These are phyloP conservation scores for Ustanciosporium gigantosporum DNA, from an alignment of 1,284 basidiomycete species.

Conservation along the genomic window DNA sequence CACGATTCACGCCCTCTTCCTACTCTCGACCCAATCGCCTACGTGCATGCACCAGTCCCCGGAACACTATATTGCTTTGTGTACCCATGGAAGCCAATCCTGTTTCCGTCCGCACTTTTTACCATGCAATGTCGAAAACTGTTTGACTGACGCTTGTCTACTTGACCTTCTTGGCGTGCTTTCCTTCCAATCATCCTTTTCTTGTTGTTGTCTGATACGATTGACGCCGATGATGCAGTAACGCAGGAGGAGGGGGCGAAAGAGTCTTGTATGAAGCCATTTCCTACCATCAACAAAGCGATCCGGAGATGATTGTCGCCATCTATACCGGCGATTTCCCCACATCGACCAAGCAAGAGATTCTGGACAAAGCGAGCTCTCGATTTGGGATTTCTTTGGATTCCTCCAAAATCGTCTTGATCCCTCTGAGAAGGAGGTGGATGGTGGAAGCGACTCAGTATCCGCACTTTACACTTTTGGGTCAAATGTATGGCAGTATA, in stretches of 20 bases:
- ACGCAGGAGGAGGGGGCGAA: conserved; percentile 96
- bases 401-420: conserved; percentile 71
- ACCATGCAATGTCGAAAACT: too few species aligned
- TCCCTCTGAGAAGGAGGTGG: conserved; percentile 73
- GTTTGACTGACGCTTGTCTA: too few species aligned
- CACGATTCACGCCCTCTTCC: too few species aligned
- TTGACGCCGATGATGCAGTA: too few species aligned
- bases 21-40: too few species aligned
- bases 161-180: too few species aligned
- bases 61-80: too few species aligned
- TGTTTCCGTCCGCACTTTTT: too few species aligned
- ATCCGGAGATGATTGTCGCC: conserved; percentile 73
- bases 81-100: too few species aligned
- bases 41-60: too few species aligned
- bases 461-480: conserved; percentile 84
- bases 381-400: conserved; percentile 81
- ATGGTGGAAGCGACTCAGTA: conserved; percentile 82
- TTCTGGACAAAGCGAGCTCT: conserved; percentile 66
- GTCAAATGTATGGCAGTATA: conserved; percentile 86
- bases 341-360: conserved; percentile 71
- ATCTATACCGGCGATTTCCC: conserved; percentile 77
- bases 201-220: too few species aligned
- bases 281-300: conserved; percentile 73
- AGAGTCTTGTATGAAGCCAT: conserved; percentile 93
- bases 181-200: too few species aligned